phyloP scores from a whole-genome alignment of 1,139 yeast genomes.

The Meyerozyma elateridarum region DNA sequence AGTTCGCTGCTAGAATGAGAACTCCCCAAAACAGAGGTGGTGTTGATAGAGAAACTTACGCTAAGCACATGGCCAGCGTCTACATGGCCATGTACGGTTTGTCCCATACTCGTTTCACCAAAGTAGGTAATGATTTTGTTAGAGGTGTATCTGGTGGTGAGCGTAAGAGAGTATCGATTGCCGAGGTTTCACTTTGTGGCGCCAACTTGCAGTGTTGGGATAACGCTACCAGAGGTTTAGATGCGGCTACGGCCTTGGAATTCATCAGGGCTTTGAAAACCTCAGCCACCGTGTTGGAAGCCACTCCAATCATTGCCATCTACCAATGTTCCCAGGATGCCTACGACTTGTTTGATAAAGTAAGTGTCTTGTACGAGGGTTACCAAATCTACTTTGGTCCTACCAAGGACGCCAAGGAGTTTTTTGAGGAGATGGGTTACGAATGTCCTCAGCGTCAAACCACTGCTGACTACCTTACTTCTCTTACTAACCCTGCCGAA shows the following conservation, averaged over 20 bases:
- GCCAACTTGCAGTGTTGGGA: constrained; percentile 70
- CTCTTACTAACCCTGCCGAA: constrained; percentile 15
- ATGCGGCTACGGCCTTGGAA: constrained; percentile 73
- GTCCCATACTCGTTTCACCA: constrained; percentile 61
- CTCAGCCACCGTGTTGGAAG: constrained; percentile 52
- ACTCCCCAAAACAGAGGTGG: constrained; percentile 23
- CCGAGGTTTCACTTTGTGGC: constrained; percentile 60
- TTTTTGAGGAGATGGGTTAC: constrained; percentile 65
- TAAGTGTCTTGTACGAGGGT: constrained; percentile 69
- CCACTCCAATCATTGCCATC: constrained; percentile 69
- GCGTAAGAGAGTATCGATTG: constrained; percentile 76
- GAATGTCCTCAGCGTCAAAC: constrained; percentile 19
- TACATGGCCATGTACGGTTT: constrained; percentile 72
- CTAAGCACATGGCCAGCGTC: constrained; percentile 59
- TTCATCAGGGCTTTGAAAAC: constrained; percentile 65
- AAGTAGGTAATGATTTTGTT: constrained; percentile 66
- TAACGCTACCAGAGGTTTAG: constrained; percentile 72
- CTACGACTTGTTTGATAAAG: constrained; percentile 71
- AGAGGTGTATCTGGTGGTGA: constrained; percentile 88
- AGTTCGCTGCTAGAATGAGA: constrained; percentile 8
- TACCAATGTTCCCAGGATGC: constrained; percentile 82
- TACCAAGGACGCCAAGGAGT: constrained; percentile 52
- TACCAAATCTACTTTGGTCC: constrained; percentile 74
- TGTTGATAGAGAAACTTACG: constrained; percentile 52
- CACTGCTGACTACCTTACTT: constrained; percentile 14